Base-by-base conservation (phyloP, 306 rosid genomes). In the Cucurbita moschata region DNA sequence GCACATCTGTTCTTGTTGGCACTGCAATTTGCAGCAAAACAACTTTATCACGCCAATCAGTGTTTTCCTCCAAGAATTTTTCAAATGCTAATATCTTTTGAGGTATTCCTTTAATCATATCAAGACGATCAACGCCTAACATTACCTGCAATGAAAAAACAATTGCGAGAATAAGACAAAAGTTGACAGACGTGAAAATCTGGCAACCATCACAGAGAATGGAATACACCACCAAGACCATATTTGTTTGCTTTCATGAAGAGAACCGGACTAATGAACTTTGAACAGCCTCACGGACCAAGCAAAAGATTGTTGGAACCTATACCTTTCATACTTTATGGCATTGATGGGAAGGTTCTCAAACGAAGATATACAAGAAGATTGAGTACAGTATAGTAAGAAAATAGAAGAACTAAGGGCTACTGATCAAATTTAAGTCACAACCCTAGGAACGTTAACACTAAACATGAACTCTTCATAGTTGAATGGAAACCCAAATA, bases 81-180 rank as follows among this genome's bases (percentile, higher is more conserved):
- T 91, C 97, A 82, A 91, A 91, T 43, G 97, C 97, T 73, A 91
- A 80, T 78, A 91, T 87, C 85, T 91, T 91, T 79, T 91, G 97
- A 77, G 97, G 97, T 78, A 91, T 91, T 76, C 97, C 97, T 81
- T 91, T 91, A 66, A 91, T 91, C 96, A 89, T 91, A 86, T 91
- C 97, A 77, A 91, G 97, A 49, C 97, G 93, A 78, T 91, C 97
- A 49, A 91, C 97, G 51, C 97, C 97, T 77, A 91, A 76, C 97
- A 91, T 91, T 59, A 91, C 96, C 97, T 91, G 85, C 78, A 71
- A 79, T 76, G 77, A 21, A 67, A 30, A 64, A 80, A 78, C 71
- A 83, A 40, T 47, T 49, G 18, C 15, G 18, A 67, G 15, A 67
- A 46, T 12, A 83, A 69, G 71, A 66, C 26, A 60, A 10, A 46